phyloP scores from a whole-genome alignment of 805 yeast species.

The Metschnikowia chrysomelidarum region DNA sequence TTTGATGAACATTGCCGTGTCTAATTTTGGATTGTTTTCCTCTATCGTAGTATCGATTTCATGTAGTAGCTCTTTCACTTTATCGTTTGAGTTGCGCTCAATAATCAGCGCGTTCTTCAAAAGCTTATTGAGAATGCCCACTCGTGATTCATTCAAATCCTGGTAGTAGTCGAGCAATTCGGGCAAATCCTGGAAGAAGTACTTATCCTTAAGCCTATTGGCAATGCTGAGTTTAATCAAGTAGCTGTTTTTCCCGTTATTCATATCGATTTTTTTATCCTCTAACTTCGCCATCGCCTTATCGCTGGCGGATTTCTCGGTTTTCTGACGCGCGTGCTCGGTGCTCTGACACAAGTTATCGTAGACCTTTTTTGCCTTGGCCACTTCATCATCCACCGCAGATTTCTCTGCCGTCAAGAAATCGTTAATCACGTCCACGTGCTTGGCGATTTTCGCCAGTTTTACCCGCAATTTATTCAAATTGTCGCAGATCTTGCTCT shows the following conservation, averaged over 20 bases:
- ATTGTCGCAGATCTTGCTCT: conserved; percentile 59
- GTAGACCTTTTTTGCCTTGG: conserved; percentile 69
- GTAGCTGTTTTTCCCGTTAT: conserved; percentile 80
- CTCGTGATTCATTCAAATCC: conserved; percentile 77
- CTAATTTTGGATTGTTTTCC: conserved; percentile 71
- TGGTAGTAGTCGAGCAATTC: conserved; percentile 84
- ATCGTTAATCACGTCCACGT: conserved; percentile 60
- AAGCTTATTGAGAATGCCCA: conserved; percentile 64
- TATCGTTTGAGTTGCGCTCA: conserved; percentile 51
- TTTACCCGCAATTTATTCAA: conserved; percentile 51
- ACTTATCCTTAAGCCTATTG: conserved; percentile 89
- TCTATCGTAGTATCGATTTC: conserved; percentile 54
- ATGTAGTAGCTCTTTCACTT: conserved; percentile 49
- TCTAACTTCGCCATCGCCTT: conserved; percentile 52
- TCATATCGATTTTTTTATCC: conserved; percentile 77
- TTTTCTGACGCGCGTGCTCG: conserved; percentile 75
- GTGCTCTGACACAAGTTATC: conserved; percentile 77
- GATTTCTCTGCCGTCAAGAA: conserved; percentile 48
- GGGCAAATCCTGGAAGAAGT: conserved; percentile 88
- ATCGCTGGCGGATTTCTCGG: conserved; percentile 53
- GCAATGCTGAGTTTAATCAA: conserved; percentile 78
- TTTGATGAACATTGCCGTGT: conserved; percentile 87
- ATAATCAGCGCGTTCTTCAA: conserved; percentile 58
- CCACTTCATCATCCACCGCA: conserved; percentile 53
- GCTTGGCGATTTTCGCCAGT: conserved; percentile 51